A percentile compares a stretch with the other conserved stretches of the same genome.
phyloP scores from a whole-genome alignment of 2,329 filamentous ascomycete species.

The Ophiocordyceps camponoti-floridani region DNA sequence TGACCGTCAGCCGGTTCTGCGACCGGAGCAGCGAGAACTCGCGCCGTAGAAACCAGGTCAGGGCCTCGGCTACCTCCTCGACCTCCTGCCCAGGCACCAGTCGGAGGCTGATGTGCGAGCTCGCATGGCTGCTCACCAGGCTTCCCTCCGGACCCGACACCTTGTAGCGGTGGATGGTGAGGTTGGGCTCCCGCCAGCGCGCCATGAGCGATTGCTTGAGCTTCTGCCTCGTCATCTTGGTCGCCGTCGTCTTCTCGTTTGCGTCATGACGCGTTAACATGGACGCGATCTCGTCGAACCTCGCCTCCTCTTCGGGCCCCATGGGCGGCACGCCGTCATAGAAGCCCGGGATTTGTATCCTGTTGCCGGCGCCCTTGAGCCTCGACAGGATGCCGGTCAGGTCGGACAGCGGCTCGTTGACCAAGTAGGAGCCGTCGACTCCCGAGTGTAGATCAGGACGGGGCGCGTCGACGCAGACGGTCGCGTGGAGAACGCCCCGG shows the following conservation, averaged over 20 bases:
- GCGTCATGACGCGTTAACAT: conserved; percentile 59
- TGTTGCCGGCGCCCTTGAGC: conserved; percentile 64
- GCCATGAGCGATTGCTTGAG: conserved; percentile 79
- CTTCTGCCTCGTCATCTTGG: conserved; percentile 36
- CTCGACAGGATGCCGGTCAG: conserved; percentile 67
- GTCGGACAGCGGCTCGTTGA: conserved; percentile 85
- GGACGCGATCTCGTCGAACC: conserved; percentile 70
- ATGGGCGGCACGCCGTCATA: conserved; percentile 70
- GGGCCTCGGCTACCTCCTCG: conserved; percentile 48
- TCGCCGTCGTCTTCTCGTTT: conserved; percentile 8
- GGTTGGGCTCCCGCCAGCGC: conserved; percentile 83
- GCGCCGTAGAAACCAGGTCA: conserved; percentile 48
- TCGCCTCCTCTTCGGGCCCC: conserved; percentile 54
- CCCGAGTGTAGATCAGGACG: conserved; percentile 86
- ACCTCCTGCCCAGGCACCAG: conserved; percentile 89
- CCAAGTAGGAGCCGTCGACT: conserved; percentile 82
- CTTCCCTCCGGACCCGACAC: conserved; percentile 84
- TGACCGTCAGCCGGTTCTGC: conserved; percentile 63
- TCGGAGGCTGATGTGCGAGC: conserved; percentile 73
- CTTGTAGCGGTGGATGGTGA: conserved; percentile 87
- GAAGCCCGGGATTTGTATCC: conserved; percentile 72
- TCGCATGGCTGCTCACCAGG: conserved; percentile 78
- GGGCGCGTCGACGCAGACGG: conserved; percentile 69
- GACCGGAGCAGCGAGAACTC: conserved; percentile 62
- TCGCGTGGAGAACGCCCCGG: conserved; percentile 84